phyloP scores from a whole-genome alignment of 495 filamentous ascomycete genomes.

The Podospora bellae-mahoneyi region DNA sequence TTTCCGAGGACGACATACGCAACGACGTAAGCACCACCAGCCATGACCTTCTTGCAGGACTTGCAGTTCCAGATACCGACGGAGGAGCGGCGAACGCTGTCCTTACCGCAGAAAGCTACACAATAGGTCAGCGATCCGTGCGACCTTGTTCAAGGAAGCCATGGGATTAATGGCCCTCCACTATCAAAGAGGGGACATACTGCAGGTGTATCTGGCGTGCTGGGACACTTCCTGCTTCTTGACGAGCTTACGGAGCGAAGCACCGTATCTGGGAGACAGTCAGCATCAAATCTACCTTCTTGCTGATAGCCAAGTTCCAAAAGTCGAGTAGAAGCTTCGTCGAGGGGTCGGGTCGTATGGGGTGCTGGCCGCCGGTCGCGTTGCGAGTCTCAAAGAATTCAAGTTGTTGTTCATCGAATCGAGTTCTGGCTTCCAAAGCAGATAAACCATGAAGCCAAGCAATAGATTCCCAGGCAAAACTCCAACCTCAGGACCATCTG shows the following conservation, averaged over 20 bases:
- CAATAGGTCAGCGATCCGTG: not conserved
- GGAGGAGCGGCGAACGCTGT: constrained; percentile 82
- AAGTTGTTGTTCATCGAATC: not conserved
- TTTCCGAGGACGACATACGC: constrained; percentile 63
- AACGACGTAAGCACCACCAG: constrained; percentile 94
- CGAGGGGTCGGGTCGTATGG: not conserved
- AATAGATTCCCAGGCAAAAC: not conserved
- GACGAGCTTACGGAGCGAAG: constrained; percentile 98
- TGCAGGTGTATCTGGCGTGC: constrained; percentile 90
- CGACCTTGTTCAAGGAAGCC: not conserved
- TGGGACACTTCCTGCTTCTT: constrained; percentile 99
- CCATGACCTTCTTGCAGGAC: constrained; percentile 88
- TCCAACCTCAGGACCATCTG: not conserved
- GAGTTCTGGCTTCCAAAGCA: not conserved
- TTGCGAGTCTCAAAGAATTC: not conserved
- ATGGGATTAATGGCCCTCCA: not conserved
- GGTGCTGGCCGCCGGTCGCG: not conserved
- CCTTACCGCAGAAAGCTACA: constrained; percentile 87
- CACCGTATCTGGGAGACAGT: constrained; percentile 71
- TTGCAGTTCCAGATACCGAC: constrained; percentile 98
- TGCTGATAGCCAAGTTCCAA: not conserved
- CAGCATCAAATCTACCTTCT: constrained; percentile 11
- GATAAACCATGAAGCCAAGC: not conserved
- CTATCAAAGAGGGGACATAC: constrained; percentile 53
- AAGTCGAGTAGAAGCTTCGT: not conserved